These are phyloP conservation scores for Gossypium schwendimanii DNA, from an alignment of 441 rosid species.

Conservation along the genomic window DNA sequence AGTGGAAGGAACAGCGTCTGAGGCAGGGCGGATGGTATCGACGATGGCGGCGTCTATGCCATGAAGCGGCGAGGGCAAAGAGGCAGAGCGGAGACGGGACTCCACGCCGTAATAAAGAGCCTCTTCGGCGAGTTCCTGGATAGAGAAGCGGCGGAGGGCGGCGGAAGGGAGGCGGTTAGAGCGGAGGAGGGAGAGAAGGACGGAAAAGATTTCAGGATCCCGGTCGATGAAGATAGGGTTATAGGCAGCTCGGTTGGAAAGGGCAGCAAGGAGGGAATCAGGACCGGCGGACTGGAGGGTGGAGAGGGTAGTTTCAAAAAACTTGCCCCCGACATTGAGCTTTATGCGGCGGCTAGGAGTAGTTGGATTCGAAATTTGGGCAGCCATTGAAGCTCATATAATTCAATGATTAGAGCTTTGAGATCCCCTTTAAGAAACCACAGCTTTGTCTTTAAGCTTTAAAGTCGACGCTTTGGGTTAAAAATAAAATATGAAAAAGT, in stretches of 20 bases:
- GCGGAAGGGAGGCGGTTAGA: slow-evolving; percentile 60
- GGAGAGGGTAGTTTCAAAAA: slow-evolving; percentile 61
- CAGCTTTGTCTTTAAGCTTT: neutral
- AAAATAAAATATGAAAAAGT: neutral
- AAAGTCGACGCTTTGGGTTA: neutral
- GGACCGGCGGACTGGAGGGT: slow-evolving; percentile 73
- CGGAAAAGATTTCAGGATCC: slow-evolving; percentile 84
- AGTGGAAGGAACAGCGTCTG: slow-evolving; percentile 52
- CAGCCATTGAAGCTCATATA: slow-evolving; percentile 11
- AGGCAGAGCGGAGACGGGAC: slow-evolving; percentile 47
- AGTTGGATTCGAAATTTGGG: neutral
- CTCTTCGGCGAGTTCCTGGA: slow-evolving; percentile 78
- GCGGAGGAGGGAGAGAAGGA: slow-evolving; percentile 74
- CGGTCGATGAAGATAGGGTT: slow-evolving; percentile 74
- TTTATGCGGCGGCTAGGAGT: slow-evolving; percentile 33
- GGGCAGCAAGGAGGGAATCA: slow-evolving; percentile 72
- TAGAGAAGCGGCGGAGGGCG: slow-evolving; percentile 49
- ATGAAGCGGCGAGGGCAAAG: slow-evolving; percentile 52
- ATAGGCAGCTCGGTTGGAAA: slow-evolving; percentile 40
- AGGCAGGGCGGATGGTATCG: slow-evolving; percentile 52
- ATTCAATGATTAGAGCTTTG: neutral
- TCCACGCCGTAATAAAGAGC: slow-evolving; percentile 83
- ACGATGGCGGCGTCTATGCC: slow-evolving; percentile 69
- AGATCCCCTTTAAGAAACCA: neutral
- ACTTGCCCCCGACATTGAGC: slow-evolving; percentile 88